Conservation (phyloP, 768 basidiomycete species). For the Mycena crocata region DNA sequence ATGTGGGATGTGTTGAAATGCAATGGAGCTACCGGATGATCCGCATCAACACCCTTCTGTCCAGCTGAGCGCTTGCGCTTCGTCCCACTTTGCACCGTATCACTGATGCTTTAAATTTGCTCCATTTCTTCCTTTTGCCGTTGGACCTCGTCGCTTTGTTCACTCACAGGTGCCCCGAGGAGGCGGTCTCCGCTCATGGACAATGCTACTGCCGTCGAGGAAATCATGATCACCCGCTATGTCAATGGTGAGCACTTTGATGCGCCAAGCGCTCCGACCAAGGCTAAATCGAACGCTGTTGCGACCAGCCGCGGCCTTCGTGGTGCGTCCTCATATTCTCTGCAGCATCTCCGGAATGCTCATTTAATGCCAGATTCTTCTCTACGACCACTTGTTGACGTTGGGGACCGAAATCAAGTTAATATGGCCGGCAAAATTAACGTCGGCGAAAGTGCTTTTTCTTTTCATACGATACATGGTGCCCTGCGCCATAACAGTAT, state of each 20-base stretch:
- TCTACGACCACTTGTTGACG: constrained; percentile 32
- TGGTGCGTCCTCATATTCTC: constrained; percentile 13
- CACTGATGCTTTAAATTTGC: constrained; percentile 19
- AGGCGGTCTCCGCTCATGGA: constrained; percentile 22
- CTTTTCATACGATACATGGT: constrained; percentile 29
- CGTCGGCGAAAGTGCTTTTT: constrained; percentile 22
- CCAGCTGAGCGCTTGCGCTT: constrained; percentile 8
- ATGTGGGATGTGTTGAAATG: too few relatives aligned
- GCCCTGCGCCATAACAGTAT: constrained; percentile 18
- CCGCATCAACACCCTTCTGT: neutral
- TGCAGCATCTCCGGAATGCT: neutral
- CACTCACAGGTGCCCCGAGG: constrained; percentile 9
- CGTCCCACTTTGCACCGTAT: neutral
- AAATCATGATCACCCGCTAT: constrained; percentile 22
- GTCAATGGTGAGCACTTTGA: constrained; percentile 16
- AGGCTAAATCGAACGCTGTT: neutral
- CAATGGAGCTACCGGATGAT: too few relatives aligned
- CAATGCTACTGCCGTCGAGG: neutral
- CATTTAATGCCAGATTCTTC: constrained; percentile 19
- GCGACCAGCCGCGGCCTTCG: constrained; percentile 21
- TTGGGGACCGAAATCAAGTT: constrained; percentile 25
- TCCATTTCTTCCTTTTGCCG: neutral
- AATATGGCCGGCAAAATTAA: constrained; percentile 26
- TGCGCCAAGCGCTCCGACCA: neutral
- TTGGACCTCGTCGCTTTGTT: constrained; percentile 20